Evolutionary conservation across 2,329 filamentous ascomycete genomes (phyloP).

Genomic region (Aspergillus melleus): DNA sequence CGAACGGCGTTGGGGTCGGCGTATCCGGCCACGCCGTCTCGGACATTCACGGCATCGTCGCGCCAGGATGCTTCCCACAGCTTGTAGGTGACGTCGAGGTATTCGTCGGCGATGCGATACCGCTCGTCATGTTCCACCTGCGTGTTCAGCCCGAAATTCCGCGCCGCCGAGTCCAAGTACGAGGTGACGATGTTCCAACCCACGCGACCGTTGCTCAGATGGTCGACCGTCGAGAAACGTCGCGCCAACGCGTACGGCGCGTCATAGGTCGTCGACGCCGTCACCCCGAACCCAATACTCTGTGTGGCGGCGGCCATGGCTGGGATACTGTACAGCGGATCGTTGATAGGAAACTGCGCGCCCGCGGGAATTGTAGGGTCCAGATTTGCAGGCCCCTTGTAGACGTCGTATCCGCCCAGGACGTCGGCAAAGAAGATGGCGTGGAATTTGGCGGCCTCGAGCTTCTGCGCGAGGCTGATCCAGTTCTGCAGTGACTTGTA

Average conservation of each 20-base stretch:
- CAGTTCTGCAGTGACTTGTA: constrained; percentile 49
- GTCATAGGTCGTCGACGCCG: constrained; percentile 57
- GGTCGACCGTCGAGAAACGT: constrained; percentile 56
- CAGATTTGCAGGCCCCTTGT: constrained; percentile 43
- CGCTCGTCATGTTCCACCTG: constrained; percentile 52
- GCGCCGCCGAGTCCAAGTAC: constrained; percentile 50
- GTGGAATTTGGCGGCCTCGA: constrained; percentile 52
- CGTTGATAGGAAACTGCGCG: constrained; percentile 47
- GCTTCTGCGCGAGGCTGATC: constrained; percentile 48
- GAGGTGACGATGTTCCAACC: constrained; percentile 56
- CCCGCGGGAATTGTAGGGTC: constrained; percentile 40
- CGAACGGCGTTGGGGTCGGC: constrained; percentile 37
- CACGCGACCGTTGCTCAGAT: constrained; percentile 52
- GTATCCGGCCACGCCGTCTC: constrained; percentile 25
- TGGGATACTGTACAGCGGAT: constrained; percentile 43
- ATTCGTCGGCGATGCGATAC: constrained; percentile 51
- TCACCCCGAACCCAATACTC: constrained; percentile 52
- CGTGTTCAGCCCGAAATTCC: constrained; percentile 48
- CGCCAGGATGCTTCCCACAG: constrained; percentile 57
- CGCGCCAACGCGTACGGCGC: constrained; percentile 56
- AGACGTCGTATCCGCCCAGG: constrained; percentile 49
- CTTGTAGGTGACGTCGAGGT: constrained; percentile 48
- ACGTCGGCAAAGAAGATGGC: constrained; percentile 55
- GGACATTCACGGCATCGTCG: constrained; percentile 36
- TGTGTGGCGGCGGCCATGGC: constrained; percentile 51